phyloP scores from a whole-genome alignment of 805 yeast genomes.

The Candida cerambycidarum region DNA sequence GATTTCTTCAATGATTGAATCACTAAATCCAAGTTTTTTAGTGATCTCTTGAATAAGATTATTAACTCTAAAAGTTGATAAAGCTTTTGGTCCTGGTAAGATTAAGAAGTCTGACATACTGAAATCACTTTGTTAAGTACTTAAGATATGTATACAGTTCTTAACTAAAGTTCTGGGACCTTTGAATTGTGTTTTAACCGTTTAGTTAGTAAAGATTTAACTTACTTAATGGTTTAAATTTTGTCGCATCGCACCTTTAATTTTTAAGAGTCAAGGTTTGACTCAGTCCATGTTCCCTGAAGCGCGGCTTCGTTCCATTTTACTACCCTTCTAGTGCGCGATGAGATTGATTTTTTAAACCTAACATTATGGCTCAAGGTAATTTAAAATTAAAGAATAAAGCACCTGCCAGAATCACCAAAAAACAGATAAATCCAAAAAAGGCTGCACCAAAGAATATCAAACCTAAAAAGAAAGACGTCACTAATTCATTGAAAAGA shows the following conservation, averaged over 20 bases:
- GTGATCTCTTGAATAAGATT: conserved; percentile 72
- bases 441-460: conserved; percentile 71
- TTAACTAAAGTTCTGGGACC: not conserved
- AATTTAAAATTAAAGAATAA: conserved; percentile 57
- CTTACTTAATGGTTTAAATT: not conserved
- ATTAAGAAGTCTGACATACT: conserved; percentile 26
- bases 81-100: conserved; percentile 87
- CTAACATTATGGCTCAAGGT: conserved; percentile 65
- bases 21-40: conserved; percentile 55
- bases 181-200: not conserved
- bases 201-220: not conserved
- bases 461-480: conserved; percentile 63
- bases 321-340: conserved; percentile 15
- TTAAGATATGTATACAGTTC: not conserved
- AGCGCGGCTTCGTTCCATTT: conserved; percentile 46
- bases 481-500: conserved; percentile 55
- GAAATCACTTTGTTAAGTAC: not conserved
- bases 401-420: conserved; percentile 55
- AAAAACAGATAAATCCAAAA: conserved; percentile 61
- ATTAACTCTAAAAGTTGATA: conserved; percentile 82
- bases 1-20: conserved; percentile 63
- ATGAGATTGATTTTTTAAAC: conserved; percentile 2
- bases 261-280: conserved; percentile 83
- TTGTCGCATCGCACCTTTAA: conserved; percentile 4
- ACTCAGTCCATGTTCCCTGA: conserved; percentile 58